phyloP scores from a whole-genome alignment of 176 grass and related monocot species.

The Typha latifolia region DNA sequence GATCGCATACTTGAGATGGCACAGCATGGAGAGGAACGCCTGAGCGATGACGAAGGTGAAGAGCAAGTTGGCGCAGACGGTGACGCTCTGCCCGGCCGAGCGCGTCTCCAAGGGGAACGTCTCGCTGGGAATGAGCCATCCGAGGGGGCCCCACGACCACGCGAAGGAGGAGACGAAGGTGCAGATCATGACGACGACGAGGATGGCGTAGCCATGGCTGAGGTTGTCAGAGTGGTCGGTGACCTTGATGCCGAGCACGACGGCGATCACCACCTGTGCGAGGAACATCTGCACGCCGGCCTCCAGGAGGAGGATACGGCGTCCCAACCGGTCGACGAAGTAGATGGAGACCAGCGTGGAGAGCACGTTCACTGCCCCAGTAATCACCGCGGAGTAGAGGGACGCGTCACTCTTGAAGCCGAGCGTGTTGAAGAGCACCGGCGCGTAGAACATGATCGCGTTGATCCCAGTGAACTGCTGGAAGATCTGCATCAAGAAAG shows the following conservation, averaged over 20 bases:
- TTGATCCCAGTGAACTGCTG: conserved; percentile 54
- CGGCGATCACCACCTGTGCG: not conserved
- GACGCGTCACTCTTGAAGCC: conserved; percentile 53
- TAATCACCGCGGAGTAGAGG: conserved; percentile 28
- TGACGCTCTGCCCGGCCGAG: conserved; percentile 87
- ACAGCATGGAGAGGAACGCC: conserved; percentile 90
- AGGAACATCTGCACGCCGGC: conserved; percentile 5
- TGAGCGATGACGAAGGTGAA: conserved; percentile 99
- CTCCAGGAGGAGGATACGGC: conserved; percentile 1
- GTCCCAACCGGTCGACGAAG: conserved; percentile 25
- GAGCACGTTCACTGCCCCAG: conserved; percentile 15
- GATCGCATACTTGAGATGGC: conserved; percentile 77
- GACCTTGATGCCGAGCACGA: too few species aligned
- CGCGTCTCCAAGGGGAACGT: conserved; percentile 85
- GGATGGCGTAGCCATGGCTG: conserved; percentile 1
- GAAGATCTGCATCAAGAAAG: conserved; percentile 30
- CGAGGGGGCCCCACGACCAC: conserved; percentile 88
- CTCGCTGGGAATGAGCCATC: conserved; percentile 96
- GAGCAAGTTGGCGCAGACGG: conserved; percentile 85
- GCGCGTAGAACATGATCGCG: conserved; percentile 35
- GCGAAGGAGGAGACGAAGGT: conserved; percentile 84
- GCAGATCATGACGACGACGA: conserved; percentile 33
- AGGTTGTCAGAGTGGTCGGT: too few species aligned
- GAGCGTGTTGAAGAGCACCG: conserved; percentile 41
- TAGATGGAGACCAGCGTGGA: conserved; percentile 17